Base-by-base conservation (phyloP, 2,329 filamentous ascomycete genomes). In the Colletotrichum neosansevieriae region DNA sequence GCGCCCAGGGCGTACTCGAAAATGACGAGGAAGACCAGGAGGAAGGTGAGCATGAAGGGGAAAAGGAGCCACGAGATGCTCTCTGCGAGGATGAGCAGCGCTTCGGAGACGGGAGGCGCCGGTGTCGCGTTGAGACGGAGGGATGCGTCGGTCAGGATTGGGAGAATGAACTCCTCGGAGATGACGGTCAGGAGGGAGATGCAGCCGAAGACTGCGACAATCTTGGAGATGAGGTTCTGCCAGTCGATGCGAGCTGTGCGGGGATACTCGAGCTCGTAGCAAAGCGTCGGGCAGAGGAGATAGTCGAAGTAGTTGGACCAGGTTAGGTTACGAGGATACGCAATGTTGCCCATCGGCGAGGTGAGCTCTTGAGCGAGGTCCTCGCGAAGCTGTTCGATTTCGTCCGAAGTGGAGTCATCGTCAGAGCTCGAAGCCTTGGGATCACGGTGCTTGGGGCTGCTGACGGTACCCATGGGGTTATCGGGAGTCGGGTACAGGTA, bases 201-300 rank as follows among this genome's bases (percentile, higher is more conserved):
- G 79, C 95, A 97, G 56, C 96, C 96, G 77, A 98, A 98, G 1
- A 96, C 92, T 53, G 96, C 96, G 15, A 94, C 80, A 21, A 93
- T 89, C 80, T 98, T 98, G 79, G 91, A 92, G 67, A 93, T 88
- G 50, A 98, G 87, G 71, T 94, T 91, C 19, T 89, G 86, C 90
- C 93, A 97, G 73, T 93, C 89, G 66, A 94, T 89, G n/a, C 84
- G 82, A 12, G 86, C 78, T 11, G 88, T 94, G 56, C 96, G 91
- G 2, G 96, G 96, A 78, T 98, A 99, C 78, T 98, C 95, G 57
- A 98, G 86, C 80, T 99, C 96, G 80, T 99, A 99, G 84, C 96
- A 99, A 19, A 99, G 87, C 0, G 96, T 99, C 15, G 96, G 96
- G 75, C 94, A 98, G 76, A 96, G 88, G 11, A 98, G 83, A 78